Percentiles rank a stretch among this genome's conserved stretches.
Evolutionary conservation across 2,329 filamentous ascomycete species (phyloP).

Genomic region (Arthrocladium fulminans): DNA sequence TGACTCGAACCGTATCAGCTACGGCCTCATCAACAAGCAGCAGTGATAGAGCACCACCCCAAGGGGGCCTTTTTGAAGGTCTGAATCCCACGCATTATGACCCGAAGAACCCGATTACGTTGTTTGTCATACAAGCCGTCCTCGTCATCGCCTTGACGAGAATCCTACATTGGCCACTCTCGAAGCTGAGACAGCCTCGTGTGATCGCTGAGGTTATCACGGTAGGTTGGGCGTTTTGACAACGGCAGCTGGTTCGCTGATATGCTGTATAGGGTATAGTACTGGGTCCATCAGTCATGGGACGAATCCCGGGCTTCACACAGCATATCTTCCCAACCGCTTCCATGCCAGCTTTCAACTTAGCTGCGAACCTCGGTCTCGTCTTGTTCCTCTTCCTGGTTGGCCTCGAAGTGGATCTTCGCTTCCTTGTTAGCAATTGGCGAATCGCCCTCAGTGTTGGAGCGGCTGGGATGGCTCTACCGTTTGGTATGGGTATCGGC

Average conservation of each 20-base stretch:
- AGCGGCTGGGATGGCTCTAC: conserved; percentile 67
- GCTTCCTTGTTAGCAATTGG: conserved; percentile 72
- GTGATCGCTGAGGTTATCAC: conserved; percentile 80
- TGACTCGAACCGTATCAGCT: conserved; percentile 17
- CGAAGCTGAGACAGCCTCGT: conserved; percentile 66
- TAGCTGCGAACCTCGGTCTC: conserved; percentile 75
- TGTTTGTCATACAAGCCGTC: conserved; percentile 66
- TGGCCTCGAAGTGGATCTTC: conserved; percentile 75
- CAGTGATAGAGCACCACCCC: conserved; percentile 38
- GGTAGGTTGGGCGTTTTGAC: conserved; percentile 27
- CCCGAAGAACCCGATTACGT: conserved; percentile 60
- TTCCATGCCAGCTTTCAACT: conserved; percentile 65
- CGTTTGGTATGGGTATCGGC: conserved; percentile 71
- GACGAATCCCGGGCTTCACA: conserved; percentile 71
- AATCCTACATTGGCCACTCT: conserved; percentile 65
- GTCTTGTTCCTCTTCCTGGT: conserved; percentile 82
- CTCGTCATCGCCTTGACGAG: conserved; percentile 70
- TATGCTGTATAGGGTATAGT: conserved; percentile 47
- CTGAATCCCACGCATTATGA: conserved; percentile 61
- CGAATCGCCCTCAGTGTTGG: conserved; percentile 68
- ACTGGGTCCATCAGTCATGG: conserved; percentile 79
- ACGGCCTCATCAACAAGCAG: conserved; percentile 20
- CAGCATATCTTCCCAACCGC: conserved; percentile 64
- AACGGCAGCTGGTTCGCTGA: neutral
- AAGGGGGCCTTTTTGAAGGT: conserved; percentile 64